Conservation (phyloP, 2,329 filamentous ascomycete species). For the Drechslerella stenobrocha region DNA sequence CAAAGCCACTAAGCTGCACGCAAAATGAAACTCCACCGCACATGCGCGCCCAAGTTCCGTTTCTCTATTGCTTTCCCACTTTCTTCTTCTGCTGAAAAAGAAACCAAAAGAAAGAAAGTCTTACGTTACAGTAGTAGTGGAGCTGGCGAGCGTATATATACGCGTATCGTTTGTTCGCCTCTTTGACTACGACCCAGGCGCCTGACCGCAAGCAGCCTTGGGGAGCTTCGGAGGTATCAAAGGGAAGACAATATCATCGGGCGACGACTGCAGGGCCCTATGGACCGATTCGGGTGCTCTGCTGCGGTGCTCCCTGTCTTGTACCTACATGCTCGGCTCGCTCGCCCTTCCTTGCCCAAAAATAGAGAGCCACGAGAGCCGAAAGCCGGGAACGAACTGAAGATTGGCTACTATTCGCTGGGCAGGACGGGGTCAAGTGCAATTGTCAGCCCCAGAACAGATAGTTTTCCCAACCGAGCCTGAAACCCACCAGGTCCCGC, state of each 20-base stretch:
- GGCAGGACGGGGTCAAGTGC: neutral
- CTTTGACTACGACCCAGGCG: too few species aligned
- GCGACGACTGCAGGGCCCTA: too few species aligned
- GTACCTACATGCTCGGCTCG: conserved; percentile 13
- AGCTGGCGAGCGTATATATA: too few species aligned
- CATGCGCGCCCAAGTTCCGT: neutral
- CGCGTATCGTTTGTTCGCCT: too few species aligned
- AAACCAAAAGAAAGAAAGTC: too few species aligned
- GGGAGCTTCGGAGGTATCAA: too few species aligned
- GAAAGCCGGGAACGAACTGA: conserved; percentile 20
- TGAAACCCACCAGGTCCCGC: too few species aligned
- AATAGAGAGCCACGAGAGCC: conserved; percentile 29
- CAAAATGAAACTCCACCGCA: conserved; percentile 4
- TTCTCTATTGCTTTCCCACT: neutral
- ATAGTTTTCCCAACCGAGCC: too few species aligned
- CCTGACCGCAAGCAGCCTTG: too few species aligned
- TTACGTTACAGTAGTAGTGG: too few species aligned
- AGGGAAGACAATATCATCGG: too few species aligned
- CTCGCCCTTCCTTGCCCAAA: conserved; percentile 41
- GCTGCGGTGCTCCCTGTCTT: conserved; percentile 15
- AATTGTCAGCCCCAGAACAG: neutral
- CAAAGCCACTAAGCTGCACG: conserved; percentile 3
- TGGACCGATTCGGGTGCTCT: neutral
- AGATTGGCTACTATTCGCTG: conserved; percentile 6
- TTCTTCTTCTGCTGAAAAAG: neutral